Percentiles rank a stretch among this genome's conserved stretches.
Evolutionary conservation across 73 alveolate species (phyloP).

Genomic region (Paramecium tetraurelia): DNA sequence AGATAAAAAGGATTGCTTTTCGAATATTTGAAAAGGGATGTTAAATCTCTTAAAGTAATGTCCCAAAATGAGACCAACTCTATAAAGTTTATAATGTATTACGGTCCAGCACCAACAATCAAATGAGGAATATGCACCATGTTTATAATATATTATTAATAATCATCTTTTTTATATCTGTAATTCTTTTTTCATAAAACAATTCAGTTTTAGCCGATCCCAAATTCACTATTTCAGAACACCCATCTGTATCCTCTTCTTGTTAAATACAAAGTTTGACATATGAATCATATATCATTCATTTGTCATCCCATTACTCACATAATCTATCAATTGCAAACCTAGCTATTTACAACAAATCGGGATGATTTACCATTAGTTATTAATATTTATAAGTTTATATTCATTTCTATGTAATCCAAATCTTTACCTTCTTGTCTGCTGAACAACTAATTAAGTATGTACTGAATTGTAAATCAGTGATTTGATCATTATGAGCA

Average conservation of each 20-base stretch:
- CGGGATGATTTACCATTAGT: slow-evolving; percentile 97
- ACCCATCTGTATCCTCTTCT: slow-evolving; percentile 98
- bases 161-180: slow-evolving; percentile 79
- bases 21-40: neutral
- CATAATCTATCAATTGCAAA: slow-evolving; percentile 95
- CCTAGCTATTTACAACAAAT: slow-evolving; percentile 97
- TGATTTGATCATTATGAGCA: neutral
- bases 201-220: slow-evolving; percentile 98
- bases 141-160: neutral
- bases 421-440: slow-evolving; percentile 6
- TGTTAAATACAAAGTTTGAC: slow-evolving; percentile 88
- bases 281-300: slow-evolving; percentile 98
- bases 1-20: neutral
- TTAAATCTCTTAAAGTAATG: neutral
- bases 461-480: neutral
- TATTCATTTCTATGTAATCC: slow-evolving; percentile 5
- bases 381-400: neutral
- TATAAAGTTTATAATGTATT: neutral
- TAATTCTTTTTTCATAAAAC: slow-evolving; percentile 97
- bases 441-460: slow-evolving; percentile 14
- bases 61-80: slow-evolving; percentile 17
- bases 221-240: slow-evolving; percentile 98
- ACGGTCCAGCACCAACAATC: slow-evolving; percentile 21
- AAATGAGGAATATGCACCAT: slow-evolving; percentile 9
- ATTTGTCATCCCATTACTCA: slow-evolving; percentile 97